These are phyloP conservation scores for Hibiscus syriacus DNA, from an alignment of 345 rosid genomes.

Conservation along the genomic window DNA sequence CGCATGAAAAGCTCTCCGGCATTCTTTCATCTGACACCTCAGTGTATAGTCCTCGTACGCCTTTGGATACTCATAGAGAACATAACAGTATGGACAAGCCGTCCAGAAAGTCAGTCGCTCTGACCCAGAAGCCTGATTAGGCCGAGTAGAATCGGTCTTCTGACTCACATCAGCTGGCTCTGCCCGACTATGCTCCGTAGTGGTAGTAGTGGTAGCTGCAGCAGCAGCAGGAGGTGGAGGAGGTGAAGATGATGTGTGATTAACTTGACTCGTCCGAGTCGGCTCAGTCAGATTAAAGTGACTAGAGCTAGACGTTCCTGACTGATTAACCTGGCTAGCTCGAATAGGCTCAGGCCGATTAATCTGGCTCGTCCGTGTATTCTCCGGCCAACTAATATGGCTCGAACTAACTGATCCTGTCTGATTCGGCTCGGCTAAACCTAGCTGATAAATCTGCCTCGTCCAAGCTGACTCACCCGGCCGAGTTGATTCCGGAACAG, in stretches of 20 bases:
- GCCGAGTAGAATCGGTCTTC: slow-evolving; percentile 15
- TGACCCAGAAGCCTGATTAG: slow-evolving; percentile 14
- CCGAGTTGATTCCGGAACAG: slow-evolving; percentile 6
- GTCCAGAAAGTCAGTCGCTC: slow-evolving; percentile 70
- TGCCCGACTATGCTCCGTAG: neutral
- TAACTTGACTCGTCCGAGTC: neutral
- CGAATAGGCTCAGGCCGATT: slow-evolving; percentile 9
- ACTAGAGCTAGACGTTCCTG: neutral
- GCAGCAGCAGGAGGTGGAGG: neutral
- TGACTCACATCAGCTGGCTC: slow-evolving; percentile 17
- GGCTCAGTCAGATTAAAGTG: slow-evolving; percentile 7
- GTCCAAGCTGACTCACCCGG: slow-evolving; percentile 19
- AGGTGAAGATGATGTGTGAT: slow-evolving; percentile 14
- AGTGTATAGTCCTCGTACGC: slow-evolving; percentile 65
- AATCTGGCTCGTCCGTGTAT: neutral
- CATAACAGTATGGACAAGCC: slow-evolving; percentile 78
- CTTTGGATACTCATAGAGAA: slow-evolving; percentile 68
- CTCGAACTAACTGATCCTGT: slow-evolving; percentile 9
- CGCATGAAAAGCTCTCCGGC: slow-evolving; percentile 78
- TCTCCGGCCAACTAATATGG: slow-evolving; percentile 5
- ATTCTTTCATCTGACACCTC: slow-evolving; percentile 47
- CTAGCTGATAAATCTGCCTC: slow-evolving; percentile 3
- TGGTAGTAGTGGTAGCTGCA: neutral
- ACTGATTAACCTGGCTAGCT: neutral
- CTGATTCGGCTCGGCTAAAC: slow-evolving; percentile 11